Conservation (phyloP, 2,329 filamentous ascomycete species). For the Zarea fungicola region DNA sequence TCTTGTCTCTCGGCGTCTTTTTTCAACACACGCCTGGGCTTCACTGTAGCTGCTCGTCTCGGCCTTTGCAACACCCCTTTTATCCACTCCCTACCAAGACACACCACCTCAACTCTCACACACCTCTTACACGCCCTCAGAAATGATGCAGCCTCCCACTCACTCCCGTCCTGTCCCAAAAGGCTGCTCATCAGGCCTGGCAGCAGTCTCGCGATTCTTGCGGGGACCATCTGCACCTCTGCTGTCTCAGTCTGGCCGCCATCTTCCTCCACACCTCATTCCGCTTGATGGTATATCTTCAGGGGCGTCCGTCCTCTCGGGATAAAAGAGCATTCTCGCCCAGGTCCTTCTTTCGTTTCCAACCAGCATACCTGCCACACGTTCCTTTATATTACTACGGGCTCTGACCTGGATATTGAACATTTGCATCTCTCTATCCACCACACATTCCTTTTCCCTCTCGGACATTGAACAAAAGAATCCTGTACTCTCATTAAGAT, state of each 20-base stretch:
- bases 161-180: constrained; percentile 7
- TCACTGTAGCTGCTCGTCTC: not conserved
- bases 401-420: constrained; percentile 13
- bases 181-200: constrained; percentile 2
- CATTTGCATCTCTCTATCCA: constrained; percentile 5
- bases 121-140: constrained; percentile 4
- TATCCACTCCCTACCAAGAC: not conserved
- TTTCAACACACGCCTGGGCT: constrained; percentile 12
- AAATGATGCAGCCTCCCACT: constrained; percentile 1
- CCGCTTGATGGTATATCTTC: constrained; percentile 38
- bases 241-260: constrained; percentile 30
- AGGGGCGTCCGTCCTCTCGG: constrained; percentile 30
- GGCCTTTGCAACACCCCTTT: not conserved
- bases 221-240: constrained; percentile 29
- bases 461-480: not conserved
- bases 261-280: constrained; percentile 31
- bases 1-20: constrained; percentile 32
- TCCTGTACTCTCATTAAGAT: constrained; percentile 10
- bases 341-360: constrained; percentile 11
- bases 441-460: constrained; percentile 11
- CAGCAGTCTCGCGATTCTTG: constrained; percentile 25
- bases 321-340: constrained; percentile 10
- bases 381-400: constrained; percentile 12
- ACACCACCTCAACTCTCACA: constrained; percentile 9
- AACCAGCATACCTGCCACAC: constrained; percentile 1